Conservation (phyloP, 306 rosid species). For the Bauhinia variegata region DNA sequence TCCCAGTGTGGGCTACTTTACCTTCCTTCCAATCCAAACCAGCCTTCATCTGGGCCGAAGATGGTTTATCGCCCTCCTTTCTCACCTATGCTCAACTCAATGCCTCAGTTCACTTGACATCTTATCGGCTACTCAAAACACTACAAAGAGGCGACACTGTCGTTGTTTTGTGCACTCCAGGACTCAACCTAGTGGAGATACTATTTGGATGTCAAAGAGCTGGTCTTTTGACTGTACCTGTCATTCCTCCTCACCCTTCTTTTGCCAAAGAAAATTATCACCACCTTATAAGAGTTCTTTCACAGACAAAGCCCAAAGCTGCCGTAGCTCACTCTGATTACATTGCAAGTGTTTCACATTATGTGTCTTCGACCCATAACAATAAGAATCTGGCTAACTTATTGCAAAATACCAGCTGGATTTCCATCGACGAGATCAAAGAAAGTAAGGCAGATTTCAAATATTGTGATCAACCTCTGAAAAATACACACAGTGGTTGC, state of each 20-base stretch:
- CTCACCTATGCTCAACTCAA: conserved; percentile 69
- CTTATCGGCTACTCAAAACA: conserved; percentile 41
- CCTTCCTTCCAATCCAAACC: conserved; percentile 69
- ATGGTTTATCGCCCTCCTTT: background rate
- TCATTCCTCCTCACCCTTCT: conserved; percentile 67
- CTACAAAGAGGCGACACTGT: conserved; percentile 60
- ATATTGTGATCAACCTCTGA: background rate
- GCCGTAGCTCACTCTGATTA: conserved; percentile 64
- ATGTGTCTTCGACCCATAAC: conserved; percentile 37
- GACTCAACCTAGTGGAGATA: conserved; percentile 62
- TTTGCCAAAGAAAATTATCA: conserved; percentile 48
- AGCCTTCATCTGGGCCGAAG: conserved; percentile 75
- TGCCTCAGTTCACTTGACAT: conserved; percentile 46
- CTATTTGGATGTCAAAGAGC: conserved; percentile 79
- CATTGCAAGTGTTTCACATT: conserved; percentile 45
- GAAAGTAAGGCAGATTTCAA: background rate
- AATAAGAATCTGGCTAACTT: conserved; percentile 40
- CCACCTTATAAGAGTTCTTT: conserved; percentile 57
- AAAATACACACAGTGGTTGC: conserved; percentile 50
- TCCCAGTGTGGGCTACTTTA: conserved; percentile 67
- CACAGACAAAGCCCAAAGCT: conserved; percentile 82
- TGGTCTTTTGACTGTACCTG: conserved; percentile 66
- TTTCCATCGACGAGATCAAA: conserved; percentile 49
- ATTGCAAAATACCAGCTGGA: conserved; percentile 54
- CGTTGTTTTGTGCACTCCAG: conserved; percentile 66